Evolutionary conservation across 805 yeast genomes (phyloP).

Genomic region (Candida ulmi): DNA sequence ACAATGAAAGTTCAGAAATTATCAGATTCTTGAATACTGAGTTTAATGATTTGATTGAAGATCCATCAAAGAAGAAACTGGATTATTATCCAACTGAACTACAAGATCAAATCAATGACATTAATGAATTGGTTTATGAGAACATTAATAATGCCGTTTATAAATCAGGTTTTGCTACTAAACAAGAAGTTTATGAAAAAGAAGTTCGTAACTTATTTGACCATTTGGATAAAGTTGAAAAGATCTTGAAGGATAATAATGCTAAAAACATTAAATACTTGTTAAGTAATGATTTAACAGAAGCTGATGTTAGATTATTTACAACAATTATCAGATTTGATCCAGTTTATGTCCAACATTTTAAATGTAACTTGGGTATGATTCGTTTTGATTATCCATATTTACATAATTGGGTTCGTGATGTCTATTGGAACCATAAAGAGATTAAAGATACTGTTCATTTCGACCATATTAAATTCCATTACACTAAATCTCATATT

Average conservation of each 20-base stretch:
- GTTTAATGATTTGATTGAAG: constrained; percentile 52
- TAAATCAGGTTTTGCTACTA: constrained; percentile 84
- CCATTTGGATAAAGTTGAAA: constrained; percentile 67
- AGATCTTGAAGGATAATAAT: constrained; percentile 40
- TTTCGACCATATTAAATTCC: constrained; percentile 86
- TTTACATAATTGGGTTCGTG: constrained; percentile 73
- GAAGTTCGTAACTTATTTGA: constrained; percentile 60
- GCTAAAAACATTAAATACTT: constrained; percentile 35
- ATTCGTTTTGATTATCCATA: constrained; percentile 76
- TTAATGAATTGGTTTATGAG: constrained; percentile 80
- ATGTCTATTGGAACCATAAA: constrained; percentile 73
- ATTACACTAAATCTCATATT: constrained; percentile 82
- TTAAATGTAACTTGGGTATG: constrained; percentile 83
- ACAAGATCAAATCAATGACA: constrained; percentile 57
- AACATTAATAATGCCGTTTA: constrained; percentile 90
- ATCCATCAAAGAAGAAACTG: constrained; percentile 40
- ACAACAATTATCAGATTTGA: constrained; percentile 90
- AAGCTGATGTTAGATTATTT: constrained; percentile 84
- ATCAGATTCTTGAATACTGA: constrained; percentile 77
- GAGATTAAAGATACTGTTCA: constrained; percentile 76
- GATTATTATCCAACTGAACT: constrained; percentile 59
- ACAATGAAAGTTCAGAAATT: constrained; percentile 87
- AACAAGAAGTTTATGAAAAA: constrained; percentile 73
- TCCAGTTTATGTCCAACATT: constrained; percentile 90
- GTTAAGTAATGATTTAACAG: constrained; percentile 66